Percentiles rank a stretch among this genome's conserved stretches.
phyloP scores from a whole-genome alignment of 202 grass and related monocot genomes.

The Schoenoplectus tabernaemontani region DNA sequence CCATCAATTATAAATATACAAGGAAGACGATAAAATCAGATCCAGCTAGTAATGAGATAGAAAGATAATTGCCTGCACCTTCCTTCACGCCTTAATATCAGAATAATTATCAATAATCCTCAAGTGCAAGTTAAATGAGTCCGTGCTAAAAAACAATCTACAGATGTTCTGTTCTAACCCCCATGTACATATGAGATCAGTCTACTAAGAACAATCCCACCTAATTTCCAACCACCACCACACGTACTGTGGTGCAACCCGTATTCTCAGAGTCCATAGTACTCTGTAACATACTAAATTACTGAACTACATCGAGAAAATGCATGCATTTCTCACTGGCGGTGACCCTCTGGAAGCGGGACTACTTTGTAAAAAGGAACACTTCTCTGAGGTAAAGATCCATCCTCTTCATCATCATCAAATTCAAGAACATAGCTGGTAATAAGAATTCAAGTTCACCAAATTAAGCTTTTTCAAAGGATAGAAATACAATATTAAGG shows the following conservation, averaged over 20 bases:
- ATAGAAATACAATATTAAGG: background rate
- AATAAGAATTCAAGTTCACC: slow-evolving; percentile 15
- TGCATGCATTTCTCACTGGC: slow-evolving; percentile 38
- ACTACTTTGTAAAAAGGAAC: slow-evolving; percentile 81
- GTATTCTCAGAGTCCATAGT: background rate
- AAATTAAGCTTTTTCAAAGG: background rate
- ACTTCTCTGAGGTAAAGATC: slow-evolving; percentile 59
- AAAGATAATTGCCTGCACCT: background rate
- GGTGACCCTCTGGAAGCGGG: slow-evolving; percentile 72
- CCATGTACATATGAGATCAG: background rate
- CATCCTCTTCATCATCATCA: slow-evolving; percentile 93
- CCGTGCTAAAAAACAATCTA: background rate
- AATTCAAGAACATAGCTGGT: slow-evolving; percentile 72
- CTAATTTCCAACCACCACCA: background rate
- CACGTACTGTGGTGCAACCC: background rate
- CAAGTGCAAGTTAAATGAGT: background rate
- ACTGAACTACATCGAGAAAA: background rate
- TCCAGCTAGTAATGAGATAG: background rate
- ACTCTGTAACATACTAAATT: background rate
- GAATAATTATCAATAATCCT: background rate
- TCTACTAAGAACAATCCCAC: background rate
- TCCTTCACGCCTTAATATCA: background rate
- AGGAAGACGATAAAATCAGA: background rate
- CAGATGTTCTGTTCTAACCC: background rate
- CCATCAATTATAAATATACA: background rate